Percentiles rank a stretch among this genome's conserved stretches.
These are phyloP conservation scores for Verticillium tricorpus DNA, from an alignment of 2,329 filamentous ascomycete genomes.

Conservation along the genomic window DNA sequence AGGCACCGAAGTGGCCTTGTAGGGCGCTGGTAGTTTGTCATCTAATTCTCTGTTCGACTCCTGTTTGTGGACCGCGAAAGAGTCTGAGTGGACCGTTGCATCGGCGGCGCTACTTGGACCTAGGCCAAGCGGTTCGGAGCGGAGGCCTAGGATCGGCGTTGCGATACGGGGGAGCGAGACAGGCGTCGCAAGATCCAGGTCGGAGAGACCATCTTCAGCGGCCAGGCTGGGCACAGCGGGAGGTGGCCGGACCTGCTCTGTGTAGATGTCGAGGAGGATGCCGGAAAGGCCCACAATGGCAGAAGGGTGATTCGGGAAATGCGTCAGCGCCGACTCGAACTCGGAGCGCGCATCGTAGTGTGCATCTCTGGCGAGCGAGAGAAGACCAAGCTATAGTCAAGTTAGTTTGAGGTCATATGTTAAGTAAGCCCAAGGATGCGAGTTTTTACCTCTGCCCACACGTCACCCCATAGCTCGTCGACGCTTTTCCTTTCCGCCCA, in stretches of 20 bases:
- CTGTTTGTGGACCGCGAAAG: neutral
- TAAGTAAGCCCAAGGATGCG: neutral
- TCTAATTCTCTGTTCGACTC: slow-evolving; percentile 21
- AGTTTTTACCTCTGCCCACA: slow-evolving; percentile 69
- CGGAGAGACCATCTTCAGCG: slow-evolving; percentile 22
- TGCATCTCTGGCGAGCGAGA: slow-evolving; percentile 56
- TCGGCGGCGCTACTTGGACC: slow-evolving; percentile 19
- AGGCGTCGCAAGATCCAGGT: neutral
- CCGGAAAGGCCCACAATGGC: slow-evolving; percentile 81
- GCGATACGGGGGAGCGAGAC: slow-evolving; percentile 1
- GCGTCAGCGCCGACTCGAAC: slow-evolving; percentile 78
- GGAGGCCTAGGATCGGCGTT: slow-evolving; percentile 22
- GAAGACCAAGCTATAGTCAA: slow-evolving; percentile 55
- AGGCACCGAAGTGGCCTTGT: slow-evolving; percentile 59
- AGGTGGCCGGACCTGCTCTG: slow-evolving; percentile 58
- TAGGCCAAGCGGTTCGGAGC: slow-evolving; percentile 43
- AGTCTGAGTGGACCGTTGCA: slow-evolving; percentile 10
- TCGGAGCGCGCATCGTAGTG: slow-evolving; percentile 67
- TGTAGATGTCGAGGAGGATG: slow-evolving; percentile 82
- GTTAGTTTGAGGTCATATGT: slow-evolving; percentile 20
- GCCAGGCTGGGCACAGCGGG: slow-evolving; percentile 45
- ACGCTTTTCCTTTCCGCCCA: slow-evolving; percentile 81
- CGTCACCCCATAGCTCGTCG: slow-evolving; percentile 80
- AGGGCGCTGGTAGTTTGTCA: slow-evolving; percentile 44
- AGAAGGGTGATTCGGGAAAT: slow-evolving; percentile 72